Conservation (phyloP, 148 eudicot genomes). For the Cornus kousa region DNA sequence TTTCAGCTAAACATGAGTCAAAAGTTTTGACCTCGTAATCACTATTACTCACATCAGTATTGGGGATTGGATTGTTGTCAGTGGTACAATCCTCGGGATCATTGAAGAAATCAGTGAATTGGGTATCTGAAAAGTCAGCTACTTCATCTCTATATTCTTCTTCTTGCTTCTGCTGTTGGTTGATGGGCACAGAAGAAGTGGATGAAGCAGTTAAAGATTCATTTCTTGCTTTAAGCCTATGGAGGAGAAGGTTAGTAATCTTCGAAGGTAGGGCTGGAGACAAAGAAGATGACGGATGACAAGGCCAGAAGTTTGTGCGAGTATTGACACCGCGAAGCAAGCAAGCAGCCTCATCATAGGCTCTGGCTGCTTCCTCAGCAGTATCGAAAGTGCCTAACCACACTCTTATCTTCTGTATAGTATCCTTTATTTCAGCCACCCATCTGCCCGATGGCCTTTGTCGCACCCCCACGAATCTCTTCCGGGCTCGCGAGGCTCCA, state of each 20-base stretch:
- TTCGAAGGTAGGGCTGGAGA: constrained; percentile 43
- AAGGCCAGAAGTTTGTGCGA: constrained; percentile 50
- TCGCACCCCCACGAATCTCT: constrained; percentile 47
- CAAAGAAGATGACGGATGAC: constrained; percentile 20
- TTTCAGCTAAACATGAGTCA: constrained; percentile 14
- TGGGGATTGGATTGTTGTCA: not conserved
- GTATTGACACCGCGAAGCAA: constrained; percentile 50
- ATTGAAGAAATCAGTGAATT: constrained; percentile 5
- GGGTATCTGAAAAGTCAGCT: constrained; percentile 6
- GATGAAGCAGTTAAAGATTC: constrained; percentile 16
- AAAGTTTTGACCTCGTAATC: not conserved
- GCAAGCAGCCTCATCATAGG: constrained; percentile 56
- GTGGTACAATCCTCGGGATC: not conserved
- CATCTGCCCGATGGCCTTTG: constrained; percentile 7
- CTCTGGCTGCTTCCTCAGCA: constrained; percentile 48
- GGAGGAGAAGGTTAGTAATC: constrained; percentile 45
- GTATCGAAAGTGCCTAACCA: no score
- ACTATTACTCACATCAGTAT: not conserved
- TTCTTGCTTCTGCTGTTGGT: not conserved
- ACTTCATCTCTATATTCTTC: not conserved
- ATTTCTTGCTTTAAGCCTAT: constrained; percentile 38
- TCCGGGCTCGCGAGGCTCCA: constrained; percentile 30
- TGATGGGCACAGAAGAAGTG: constrained; percentile 1
- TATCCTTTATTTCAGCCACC: no score
- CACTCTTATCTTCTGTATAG: no score